These are phyloP conservation scores for Penicillium verrucosum DNA, from an alignment of 2,329 filamentous ascomycete species.

Conservation along the genomic window DNA sequence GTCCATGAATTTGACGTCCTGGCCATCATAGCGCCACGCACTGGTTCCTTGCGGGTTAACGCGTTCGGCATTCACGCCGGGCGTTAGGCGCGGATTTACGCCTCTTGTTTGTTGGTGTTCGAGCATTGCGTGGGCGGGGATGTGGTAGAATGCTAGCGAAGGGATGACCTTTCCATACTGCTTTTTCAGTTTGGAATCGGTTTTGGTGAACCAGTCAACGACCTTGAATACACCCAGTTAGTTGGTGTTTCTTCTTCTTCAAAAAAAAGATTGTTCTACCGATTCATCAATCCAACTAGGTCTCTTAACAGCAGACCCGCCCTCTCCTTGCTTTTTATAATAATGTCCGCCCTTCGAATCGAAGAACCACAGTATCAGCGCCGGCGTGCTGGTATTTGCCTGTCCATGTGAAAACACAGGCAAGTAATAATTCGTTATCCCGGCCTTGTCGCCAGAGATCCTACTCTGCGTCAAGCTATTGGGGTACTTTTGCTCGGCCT, in stretches of 20 bases:
- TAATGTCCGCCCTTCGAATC: conserved; percentile 60
- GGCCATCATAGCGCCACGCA: conserved; percentile 14
- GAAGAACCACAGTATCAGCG: conserved; percentile 67
- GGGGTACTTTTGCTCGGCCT: conserved; percentile 38
- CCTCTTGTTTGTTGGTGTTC: conserved; percentile 41
- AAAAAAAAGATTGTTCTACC: conserved; percentile 13
- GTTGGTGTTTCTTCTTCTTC: too few relatives aligned
- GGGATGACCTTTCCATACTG: conserved; percentile 42
- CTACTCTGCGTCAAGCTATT: conserved; percentile 45
- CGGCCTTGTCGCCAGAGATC: conserved; percentile 38
- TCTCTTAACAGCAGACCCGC: conserved; percentile 25
- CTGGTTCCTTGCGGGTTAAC: conserved; percentile 20
- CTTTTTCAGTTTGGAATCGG: conserved; percentile 27
- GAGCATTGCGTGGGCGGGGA: conserved; percentile 46
- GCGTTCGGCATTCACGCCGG: conserved; percentile 50
- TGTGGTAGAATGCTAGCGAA: conserved; percentile 55
- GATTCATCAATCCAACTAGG: conserved; percentile 47
- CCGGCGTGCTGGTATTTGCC: conserved; percentile 36
- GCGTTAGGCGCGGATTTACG: conserved; percentile 43
- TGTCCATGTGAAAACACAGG: conserved; percentile 47
- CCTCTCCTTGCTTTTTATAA: conserved; percentile 38
- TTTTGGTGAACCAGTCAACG: conserved; percentile 46
- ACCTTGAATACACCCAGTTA: conserved; percentile 12
- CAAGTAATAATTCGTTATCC: conserved; percentile 55
- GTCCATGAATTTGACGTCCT: conserved; percentile 63